Percentiles rank a stretch among this genome's conserved stretches.
These are phyloP conservation scores for Blastobotrys indianensis DNA, from an alignment of 1,139 yeast genomes.

Conservation along the genomic window DNA sequence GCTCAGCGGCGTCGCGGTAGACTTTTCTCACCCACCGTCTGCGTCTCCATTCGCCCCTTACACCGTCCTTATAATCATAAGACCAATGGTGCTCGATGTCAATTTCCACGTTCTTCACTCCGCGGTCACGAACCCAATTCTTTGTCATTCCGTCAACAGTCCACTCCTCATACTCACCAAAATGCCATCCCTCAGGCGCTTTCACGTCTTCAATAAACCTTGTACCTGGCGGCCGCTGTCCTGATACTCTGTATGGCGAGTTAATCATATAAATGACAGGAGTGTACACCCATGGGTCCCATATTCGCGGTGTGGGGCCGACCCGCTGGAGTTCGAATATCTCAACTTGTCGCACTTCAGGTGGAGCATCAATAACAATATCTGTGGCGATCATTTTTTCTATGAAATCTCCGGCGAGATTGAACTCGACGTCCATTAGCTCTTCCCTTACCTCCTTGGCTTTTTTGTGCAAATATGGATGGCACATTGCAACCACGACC, in stretches of 20 bases:
- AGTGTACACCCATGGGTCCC: constrained; percentile 53
- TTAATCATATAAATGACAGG: constrained; percentile 46
- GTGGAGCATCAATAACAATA: constrained; percentile 66
- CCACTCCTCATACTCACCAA: constrained; percentile 61
- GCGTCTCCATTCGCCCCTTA: constrained; percentile 37
- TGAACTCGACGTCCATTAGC: constrained; percentile 22
- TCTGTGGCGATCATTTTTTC: constrained; percentile 42
- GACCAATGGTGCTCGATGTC: constrained; percentile 41
- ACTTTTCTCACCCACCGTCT: constrained; percentile 36
- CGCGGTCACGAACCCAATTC: constrained; percentile 49
- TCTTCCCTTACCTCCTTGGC: constrained; percentile 20
- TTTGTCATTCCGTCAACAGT: constrained; percentile 49
- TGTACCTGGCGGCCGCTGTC: constrained; percentile 64
- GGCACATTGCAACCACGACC: constrained; percentile 46
- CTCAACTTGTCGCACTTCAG: constrained; percentile 52
- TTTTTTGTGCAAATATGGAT: constrained; percentile 45
- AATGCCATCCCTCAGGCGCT: constrained; percentile 75
- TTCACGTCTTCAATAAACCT: constrained; percentile 47
- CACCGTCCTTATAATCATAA: constrained; percentile 35
- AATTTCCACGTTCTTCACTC: constrained; percentile 31
- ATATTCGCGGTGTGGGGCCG: constrained; percentile 54
- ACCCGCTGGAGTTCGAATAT: constrained; percentile 68
- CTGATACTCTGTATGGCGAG: constrained; percentile 49
- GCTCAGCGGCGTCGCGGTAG: constrained; percentile 16
- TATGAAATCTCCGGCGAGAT: constrained; percentile 22